phyloP scores from a whole-genome alignment of 306 rosid genomes.

The Begonia masoniana region DNA sequence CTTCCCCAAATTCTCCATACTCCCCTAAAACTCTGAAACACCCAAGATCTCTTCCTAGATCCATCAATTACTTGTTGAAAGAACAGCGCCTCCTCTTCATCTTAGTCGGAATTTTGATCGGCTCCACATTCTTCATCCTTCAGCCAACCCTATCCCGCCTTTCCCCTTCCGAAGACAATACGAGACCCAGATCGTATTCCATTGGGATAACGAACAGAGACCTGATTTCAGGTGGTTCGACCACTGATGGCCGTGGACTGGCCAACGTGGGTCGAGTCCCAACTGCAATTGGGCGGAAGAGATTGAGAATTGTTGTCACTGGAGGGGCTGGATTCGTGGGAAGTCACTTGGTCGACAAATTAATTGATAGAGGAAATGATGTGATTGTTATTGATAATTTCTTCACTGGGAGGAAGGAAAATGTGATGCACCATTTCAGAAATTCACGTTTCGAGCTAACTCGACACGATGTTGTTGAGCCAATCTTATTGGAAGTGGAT shows the following conservation, averaged over 20 bases:
- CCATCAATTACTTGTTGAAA: conserved; percentile 69
- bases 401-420: conserved; percentile 86
- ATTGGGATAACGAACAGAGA: conserved; percentile 6
- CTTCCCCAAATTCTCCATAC: conserved; percentile 31
- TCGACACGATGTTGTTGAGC: conserved; percentile 97
- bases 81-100: conserved; percentile 63
- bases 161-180: conserved; percentile 9
- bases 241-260: not conserved
- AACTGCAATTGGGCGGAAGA: conserved; percentile 45
- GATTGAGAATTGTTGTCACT: conserved; percentile 77
- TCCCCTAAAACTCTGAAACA: conserved; percentile 67
- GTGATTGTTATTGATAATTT: conserved; percentile 91
- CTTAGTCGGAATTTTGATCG: conserved; percentile 52
- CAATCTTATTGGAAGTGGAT: conserved; percentile 77
- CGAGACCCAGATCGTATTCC: conserved; percentile 11
- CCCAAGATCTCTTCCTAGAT: conserved; percentile 75
- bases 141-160: conserved; percentile 69
- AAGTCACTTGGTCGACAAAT: conserved; percentile 73
- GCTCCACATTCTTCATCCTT: conserved; percentile 37
- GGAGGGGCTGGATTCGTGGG: conserved; percentile 96
- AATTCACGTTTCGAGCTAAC: conserved; percentile 86
- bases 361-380: conserved; percentile 81
- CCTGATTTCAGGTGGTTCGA: conserved; percentile 10
- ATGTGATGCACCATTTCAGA: conserved; percentile 81
- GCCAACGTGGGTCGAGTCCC: conserved; percentile 46